Base-by-base conservation (phyloP, 2,329 filamentous ascomycete species). In the Colletotrichum simmondsii region DNA sequence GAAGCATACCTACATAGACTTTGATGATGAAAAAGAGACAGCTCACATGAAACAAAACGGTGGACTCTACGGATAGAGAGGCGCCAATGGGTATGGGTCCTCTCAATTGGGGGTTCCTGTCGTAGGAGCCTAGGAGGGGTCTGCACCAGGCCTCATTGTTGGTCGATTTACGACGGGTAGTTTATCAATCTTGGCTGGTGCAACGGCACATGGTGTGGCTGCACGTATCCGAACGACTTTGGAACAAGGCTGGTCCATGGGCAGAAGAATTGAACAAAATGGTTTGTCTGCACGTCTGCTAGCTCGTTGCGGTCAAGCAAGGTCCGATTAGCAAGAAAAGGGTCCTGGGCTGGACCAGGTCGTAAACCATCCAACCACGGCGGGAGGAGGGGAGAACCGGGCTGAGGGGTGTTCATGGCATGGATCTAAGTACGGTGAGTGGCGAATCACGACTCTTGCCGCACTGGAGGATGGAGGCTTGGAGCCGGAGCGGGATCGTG, bases 281-380 rank as follows among this genome's bases (percentile, higher is more conserved):
- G 56, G 68, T 19, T 71, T 62, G 37, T 60, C 35, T 59, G 66
- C 52, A 19, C 10, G 26, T 57, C 35, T 73, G 35, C 66, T 70
- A 73, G 49, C 71, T 61, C 32, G 35, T 61, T 73, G 26, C 28
- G 70, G 60, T 57, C 66, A 65, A 60, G 66, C 49, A 65, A 54
- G 53, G 61, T 61, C 53, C 53, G 71, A 52, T 72, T 58, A 53
- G 60, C 54, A 42, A 42, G 37, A 63, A 66, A 66, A 63, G 46
- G 30, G 52, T 22, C 37, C 58, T 3, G 12, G 12, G 11, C 42
- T 59, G 52, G 62, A 35, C 28, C 57, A 26, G 14, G 68, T 82
- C 83, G 83, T 85, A 85, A 82, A 79, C 72, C 71, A 78, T 83
- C 83, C 83, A 85, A 85, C 83, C 83, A 85, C 80, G 78, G 68